A percentile compares a stretch with the other conserved stretches of the same genome.
phyloP scores from a whole-genome alignment of 306 rosid genomes.

The Trifolium dubium region DNA sequence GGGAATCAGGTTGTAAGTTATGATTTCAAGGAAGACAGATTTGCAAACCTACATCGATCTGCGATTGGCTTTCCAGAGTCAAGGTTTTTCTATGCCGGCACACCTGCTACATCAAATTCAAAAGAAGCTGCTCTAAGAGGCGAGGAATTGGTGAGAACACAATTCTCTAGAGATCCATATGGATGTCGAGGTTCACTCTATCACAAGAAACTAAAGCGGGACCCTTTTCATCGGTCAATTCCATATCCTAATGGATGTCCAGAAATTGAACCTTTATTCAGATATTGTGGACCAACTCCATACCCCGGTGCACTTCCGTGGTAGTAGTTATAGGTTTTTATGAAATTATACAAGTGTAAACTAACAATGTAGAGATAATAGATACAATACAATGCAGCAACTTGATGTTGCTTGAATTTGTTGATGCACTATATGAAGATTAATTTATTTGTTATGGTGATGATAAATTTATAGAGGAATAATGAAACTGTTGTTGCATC shows the following conservation, averaged over 20 bases:
- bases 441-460: conserved; percentile 29
- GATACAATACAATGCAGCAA: conserved; percentile 19
- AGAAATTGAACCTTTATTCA: conserved; percentile 86
- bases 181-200: conserved; percentile 83
- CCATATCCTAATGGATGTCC: conserved; percentile 94
- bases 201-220: conserved; percentile 76
- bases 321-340: conserved; percentile 37
- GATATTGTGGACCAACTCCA: conserved; percentile 78
- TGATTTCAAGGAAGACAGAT: conserved; percentile 86
- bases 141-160: conserved; percentile 79
- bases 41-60: conserved; percentile 80
- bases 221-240: conserved; percentile 88
- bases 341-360: conserved; percentile 27
- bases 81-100: conserved; percentile 80
- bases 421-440: conserved; percentile 19
- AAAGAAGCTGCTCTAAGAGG: conserved; percentile 78
- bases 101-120: conserved; percentile 68
- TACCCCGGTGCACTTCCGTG: conserved; percentile 78
- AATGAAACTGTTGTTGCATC: conserved; percentile 16
- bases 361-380: conserved; percentile 35
- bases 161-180: conserved; percentile 78
- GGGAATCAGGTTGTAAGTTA: conserved; percentile 81
- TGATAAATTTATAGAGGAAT: conserved; percentile 27
- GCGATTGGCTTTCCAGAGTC: conserved; percentile 89
- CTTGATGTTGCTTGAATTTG: conserved; percentile 8